These are phyloP conservation scores for Rubia peregrina DNA, from an alignment of 305 asterid genomes.

Conservation along the genomic window DNA sequence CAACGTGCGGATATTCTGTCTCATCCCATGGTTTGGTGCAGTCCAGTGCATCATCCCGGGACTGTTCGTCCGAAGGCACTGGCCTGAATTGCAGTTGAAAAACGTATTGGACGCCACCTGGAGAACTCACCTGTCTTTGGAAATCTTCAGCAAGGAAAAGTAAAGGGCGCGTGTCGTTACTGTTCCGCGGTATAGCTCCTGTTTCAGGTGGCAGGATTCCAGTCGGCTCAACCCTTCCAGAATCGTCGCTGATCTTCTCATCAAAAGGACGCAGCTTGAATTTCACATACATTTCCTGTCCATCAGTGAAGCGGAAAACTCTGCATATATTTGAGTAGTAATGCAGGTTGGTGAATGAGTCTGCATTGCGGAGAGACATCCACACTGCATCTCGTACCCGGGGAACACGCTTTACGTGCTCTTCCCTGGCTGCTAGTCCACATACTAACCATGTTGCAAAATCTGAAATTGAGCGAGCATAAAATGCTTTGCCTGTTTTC, in stretches of 20 bases:
- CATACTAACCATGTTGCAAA: conserved; percentile 81
- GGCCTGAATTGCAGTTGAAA: conserved; percentile 66
- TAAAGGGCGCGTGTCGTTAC: conserved; percentile 53
- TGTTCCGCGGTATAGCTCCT: conserved; percentile 71
- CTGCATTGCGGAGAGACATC: conserved; percentile 61
- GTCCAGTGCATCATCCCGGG: conserved; percentile 55
- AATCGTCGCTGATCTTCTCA: conserved; percentile 44
- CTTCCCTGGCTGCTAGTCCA: conserved; percentile 68
- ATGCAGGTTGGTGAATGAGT: conserved; percentile 52
- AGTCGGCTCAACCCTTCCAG: conserved; percentile 62
- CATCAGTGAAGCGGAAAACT: conserved; percentile 64
- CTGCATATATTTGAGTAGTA: conserved; percentile 83
- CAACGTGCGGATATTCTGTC: conserved; percentile 48
- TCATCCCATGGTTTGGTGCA: conserved; percentile 85
- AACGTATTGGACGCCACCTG: conserved; percentile 48
- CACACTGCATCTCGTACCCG: conserved; percentile 78
- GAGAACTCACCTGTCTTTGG: conserved; percentile 48
- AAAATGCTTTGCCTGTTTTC: conserved; percentile 76
- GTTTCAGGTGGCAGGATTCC: conserved; percentile 92
- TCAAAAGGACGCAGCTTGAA: conserved; percentile 69
- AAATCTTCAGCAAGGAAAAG: conserved; percentile 80
- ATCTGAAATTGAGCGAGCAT: conserved; percentile 71
- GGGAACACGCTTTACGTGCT: conserved; percentile 59
- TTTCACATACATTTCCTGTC: conserved; percentile 73
- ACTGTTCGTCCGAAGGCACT: conserved; percentile 44